Base-by-base conservation (phyloP, 2,329 filamentous ascomycete genomes). In the Trichoderma sp. region DNA sequence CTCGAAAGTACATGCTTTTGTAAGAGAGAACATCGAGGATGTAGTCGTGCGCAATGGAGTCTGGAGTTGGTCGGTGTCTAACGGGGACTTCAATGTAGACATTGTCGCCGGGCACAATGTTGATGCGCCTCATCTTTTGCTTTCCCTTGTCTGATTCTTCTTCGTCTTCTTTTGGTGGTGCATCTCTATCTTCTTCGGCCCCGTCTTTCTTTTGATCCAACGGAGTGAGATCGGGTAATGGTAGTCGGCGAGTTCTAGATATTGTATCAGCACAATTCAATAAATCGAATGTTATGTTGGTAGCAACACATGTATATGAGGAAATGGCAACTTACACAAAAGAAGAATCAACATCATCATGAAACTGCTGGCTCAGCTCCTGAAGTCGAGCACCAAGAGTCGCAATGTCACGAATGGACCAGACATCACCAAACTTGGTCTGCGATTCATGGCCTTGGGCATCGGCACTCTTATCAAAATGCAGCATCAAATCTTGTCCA, bases 1-100 rank as follows among this genome's bases (percentile, higher is more conserved):
- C 81, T 16, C 82, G 78, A 35, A 81, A 81, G 18, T 79, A 76
- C 82, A 83, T 83, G 69, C 78, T 82, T 62, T 80, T 82, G 75
- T 82, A 83, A 2, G 81, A 79, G 16, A 83, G 80, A 14, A 75
- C 78, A 8, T 83, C 82, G 16, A 83, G 79, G 50, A 83, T 79
- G 59, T 83, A 83, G 60, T 83, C 81, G 41, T 80, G 80, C 21
- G 83, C 56, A 9, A 82, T 72, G 6, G 78, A 77, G 1, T 75
- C 69, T 3, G 81, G 75, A 7, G 79, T 79, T 1, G 11, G 27
- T 62, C 62, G 71, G 21, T 65, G 56, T 16, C 41, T 77, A 35
- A 3, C 56, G 38, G 21, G 60, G 1, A 73, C 16, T 29, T 68
- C 50, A 16, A 68, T 38, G 12, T 63, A 63, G n/a, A 53, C 68